phyloP scores from a whole-genome alignment of 140 eudicot genomes.

The Ambrosia hybrid region DNA sequence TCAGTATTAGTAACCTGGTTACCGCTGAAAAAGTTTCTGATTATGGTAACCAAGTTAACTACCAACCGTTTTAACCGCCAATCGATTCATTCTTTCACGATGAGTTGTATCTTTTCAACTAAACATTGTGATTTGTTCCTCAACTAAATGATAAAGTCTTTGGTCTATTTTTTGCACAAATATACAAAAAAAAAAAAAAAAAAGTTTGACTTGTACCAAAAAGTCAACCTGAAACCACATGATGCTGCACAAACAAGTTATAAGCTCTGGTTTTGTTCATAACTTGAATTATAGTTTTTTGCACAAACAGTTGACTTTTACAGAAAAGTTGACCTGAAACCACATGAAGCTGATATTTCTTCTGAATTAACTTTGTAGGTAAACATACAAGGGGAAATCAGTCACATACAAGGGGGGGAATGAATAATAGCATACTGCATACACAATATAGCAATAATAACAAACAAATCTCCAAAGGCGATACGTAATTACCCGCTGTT shows the following conservation, averaged over 20 bases:
- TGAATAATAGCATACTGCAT: constrained; percentile 18
- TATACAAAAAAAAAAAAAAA: neutral
- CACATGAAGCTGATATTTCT: constrained; percentile 20
- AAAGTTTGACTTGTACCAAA: neutral
- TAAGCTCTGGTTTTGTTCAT: neutral
- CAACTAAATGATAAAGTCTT: too few species aligned
- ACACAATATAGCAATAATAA: constrained; percentile 27
- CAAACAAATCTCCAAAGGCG: constrained; percentile 37
- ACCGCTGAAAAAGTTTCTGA: too few species aligned
- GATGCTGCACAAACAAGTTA: neutral
- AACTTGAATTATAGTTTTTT: neutral
- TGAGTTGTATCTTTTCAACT: too few species aligned
- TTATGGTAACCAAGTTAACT: too few species aligned
- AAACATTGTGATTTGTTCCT: too few species aligned
- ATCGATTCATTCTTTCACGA: too few species aligned
- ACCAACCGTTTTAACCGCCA: too few species aligned
- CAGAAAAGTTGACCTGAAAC: constrained; percentile 13
- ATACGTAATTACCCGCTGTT: constrained; percentile 39
- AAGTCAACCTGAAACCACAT: neutral
- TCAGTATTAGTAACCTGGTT: too few species aligned
- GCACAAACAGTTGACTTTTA: neutral
- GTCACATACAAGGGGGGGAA: constrained; percentile 16
- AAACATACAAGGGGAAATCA: constrained; percentile 22
- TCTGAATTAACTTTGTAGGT: constrained; percentile 26
- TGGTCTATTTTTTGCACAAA: too few species aligned